A percentile compares a stretch with the other conserved stretches of the same genome.
Evolutionary conservation across 306 rosid species (phyloP).

Genomic region (Trichosanthes cucumerina): DNA sequence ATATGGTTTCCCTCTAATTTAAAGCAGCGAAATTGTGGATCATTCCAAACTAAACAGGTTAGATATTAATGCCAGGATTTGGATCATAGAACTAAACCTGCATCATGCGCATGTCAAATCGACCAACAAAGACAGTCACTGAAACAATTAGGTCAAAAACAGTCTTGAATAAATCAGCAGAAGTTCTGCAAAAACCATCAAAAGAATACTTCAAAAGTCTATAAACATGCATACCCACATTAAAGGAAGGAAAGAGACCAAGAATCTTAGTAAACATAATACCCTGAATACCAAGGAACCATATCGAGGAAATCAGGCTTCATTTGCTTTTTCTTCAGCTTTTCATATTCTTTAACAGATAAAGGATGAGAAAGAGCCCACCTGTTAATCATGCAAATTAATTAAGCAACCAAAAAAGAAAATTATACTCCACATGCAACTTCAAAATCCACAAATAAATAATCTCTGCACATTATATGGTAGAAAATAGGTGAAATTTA

Average conservation of each 20-base stretch:
- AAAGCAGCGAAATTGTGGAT: background rate
- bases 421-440: background rate
- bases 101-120: conserved; percentile 99
- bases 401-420: conserved; percentile 1
- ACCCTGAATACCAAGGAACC: conserved; percentile 99
- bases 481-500: background rate
- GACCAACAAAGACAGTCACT: conserved; percentile 95
- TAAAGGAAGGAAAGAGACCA: conserved; percentile 6
- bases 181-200: conserved; percentile 61
- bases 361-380: conserved; percentile 96
- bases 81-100: conserved; percentile 46
- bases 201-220: conserved; percentile 16
- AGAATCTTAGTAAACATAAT: conserved; percentile 12
- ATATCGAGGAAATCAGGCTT: conserved; percentile 88
- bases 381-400: conserved; percentile 35
- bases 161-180: conserved; percentile 98
- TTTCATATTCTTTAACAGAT: conserved; percentile 70
- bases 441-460: conserved; percentile 11
- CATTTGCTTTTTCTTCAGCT: conserved; percentile 80
- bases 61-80: background rate
- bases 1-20: background rate
- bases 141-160: conserved; percentile 93
- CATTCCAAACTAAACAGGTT: background rate
- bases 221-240: background rate
- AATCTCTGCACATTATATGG: background rate